Evolutionary conservation across 1,284 basidiomycete genomes (phyloP), one percentile per base, ranked within the genome.

Genomic region (Ganoderma meredithae): DNA sequence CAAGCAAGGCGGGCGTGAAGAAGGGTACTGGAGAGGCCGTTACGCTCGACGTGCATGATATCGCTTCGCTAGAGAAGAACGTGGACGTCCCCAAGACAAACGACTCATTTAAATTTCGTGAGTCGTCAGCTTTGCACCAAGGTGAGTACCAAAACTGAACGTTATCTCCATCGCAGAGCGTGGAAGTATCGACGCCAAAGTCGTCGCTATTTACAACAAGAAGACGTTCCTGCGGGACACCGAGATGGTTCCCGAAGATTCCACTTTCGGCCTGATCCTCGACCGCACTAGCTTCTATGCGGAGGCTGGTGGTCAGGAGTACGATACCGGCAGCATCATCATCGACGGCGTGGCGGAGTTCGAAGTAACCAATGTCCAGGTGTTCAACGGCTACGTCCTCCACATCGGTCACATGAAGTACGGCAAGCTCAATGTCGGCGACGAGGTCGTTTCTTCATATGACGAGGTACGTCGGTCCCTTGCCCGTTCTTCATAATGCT

Each of bases 281-380:
- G 95, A 99, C 82, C 88, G 88, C 67, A 99, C 97, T n/a, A 96
- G 92, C 83, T 98, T 99, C 81, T 99, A 99, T 76, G 97, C 97
- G 36, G 97, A 99, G 83, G 89, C 95, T 61, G 97, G 97, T 79
- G 98, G 97, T 52, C 97, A 99, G 80, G 97, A 99, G 82, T 92
- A 95, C 75, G 97, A 99, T 81, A 98, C 95, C 1, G 97, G 97
- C 68, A 94, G 92, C 74, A 94, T 99, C 73, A 90, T 96, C 49
- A 94, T 98, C 65, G 97, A 99, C 74, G 97, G 94, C 63, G 84
- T 90, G 74, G 91, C 94, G 62, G 96, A 98, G 79, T 99, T 99
- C 79, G 92, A 94, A 76, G 97, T 99, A 63, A 90, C 90, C 61
- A 95, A 99, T 76, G 96, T 97, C 9, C 97, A 99, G 79, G 90